phyloP scores from a whole-genome alignment of 1,139 yeast species.

The Yamadazyma spencermartinsiae region DNA sequence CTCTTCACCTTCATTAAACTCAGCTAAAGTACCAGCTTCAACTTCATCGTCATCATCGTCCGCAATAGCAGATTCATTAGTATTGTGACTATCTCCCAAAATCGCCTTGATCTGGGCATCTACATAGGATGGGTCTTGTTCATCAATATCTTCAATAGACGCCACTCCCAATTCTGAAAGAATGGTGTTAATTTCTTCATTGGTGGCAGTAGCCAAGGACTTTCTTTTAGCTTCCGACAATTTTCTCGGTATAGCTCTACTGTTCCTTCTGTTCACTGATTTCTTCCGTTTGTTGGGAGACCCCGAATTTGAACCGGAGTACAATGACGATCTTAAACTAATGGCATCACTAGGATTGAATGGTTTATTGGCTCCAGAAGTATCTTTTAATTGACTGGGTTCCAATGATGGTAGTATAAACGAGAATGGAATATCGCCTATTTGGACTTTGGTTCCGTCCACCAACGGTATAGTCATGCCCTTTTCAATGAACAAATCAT shows the following conservation, averaged over 20 bases:
- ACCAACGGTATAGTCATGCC: slow-evolving; percentile 85
- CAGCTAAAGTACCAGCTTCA: slow-evolving; percentile 17
- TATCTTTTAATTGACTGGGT: slow-evolving; percentile 24
- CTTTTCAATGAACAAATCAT: slow-evolving; percentile 81
- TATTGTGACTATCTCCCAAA: slow-evolving; percentile 26
- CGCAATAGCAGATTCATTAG: slow-evolving; percentile 18
- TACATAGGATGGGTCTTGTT: slow-evolving; percentile 33
- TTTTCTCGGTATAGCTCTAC: slow-evolving; percentile 23
- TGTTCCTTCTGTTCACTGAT: slow-evolving; percentile 13
- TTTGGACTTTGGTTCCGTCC: slow-evolving; percentile 83
- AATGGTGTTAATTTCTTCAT: slow-evolving; percentile 42
- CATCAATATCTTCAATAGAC: slow-evolving; percentile 38
- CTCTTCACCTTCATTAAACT: slow-evolving; percentile 38
- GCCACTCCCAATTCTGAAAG: slow-evolving; percentile 39
- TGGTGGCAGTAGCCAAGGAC: slow-evolving; percentile 41
- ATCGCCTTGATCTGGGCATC: slow-evolving; percentile 39
- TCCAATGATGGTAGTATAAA: slow-evolving; percentile 72
- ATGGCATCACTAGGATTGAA: slow-evolving; percentile 57
- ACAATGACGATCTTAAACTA: slow-evolving; percentile 48
- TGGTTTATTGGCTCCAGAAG: slow-evolving; percentile 26
- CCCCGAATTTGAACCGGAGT: slow-evolving; percentile 23
- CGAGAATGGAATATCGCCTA: slow-evolving; percentile 86
- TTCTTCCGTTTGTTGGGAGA: slow-evolving; percentile 21
- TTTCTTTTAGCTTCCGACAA: slow-evolving; percentile 41
- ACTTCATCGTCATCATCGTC: slow-evolving; percentile 20